phyloP scores from a whole-genome alignment of 2,329 filamentous ascomycete genomes.

The Chaetomiaceae sp. region DNA sequence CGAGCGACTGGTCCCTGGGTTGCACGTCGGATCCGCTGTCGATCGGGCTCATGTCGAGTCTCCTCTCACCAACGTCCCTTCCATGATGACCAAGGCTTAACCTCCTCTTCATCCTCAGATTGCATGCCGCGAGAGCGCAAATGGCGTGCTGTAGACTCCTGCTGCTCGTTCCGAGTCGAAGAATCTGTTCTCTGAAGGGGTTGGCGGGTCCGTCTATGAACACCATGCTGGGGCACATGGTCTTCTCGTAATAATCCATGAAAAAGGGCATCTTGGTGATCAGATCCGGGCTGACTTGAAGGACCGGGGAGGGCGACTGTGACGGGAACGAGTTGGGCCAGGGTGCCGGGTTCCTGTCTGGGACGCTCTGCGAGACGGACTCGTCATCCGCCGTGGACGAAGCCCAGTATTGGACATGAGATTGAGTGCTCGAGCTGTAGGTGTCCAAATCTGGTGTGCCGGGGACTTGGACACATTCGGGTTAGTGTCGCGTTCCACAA shows the following conservation, averaged over 20 bases:
- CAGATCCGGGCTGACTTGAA: conserved; percentile 56
- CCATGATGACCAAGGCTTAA: conserved; percentile 55
- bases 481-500: conserved; percentile 23
- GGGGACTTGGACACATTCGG: conserved; percentile 30
- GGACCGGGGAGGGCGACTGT: conserved; percentile 43
- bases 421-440: conserved; percentile 47
- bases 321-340: conserved; percentile 45
- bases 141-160: conserved; percentile 88
- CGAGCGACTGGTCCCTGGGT: conserved; percentile 59
- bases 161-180: conserved; percentile 71
- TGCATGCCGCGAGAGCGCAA: conserved; percentile 82
- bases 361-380: conserved; percentile 36
- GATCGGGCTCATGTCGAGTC: conserved; percentile 31
- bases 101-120: conserved; percentile 77
- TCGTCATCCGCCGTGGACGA: conserved; percentile 43
- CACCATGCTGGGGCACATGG: conserved; percentile 87
- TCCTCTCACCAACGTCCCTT: conserved; percentile 46
- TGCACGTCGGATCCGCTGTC: conserved; percentile 44
- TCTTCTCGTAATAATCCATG: conserved; percentile 89
- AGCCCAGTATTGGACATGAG: conserved; percentile 45
- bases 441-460: conserved; percentile 50
- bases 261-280: conserved; percentile 80
- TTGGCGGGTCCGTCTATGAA: conserved; percentile 83
- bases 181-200: conserved; percentile 78
- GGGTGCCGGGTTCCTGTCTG: conserved; percentile 42